These are phyloP conservation scores for Starmerella potacharoeniae DNA, from an alignment of 805 yeast species.

Conservation along the genomic window DNA sequence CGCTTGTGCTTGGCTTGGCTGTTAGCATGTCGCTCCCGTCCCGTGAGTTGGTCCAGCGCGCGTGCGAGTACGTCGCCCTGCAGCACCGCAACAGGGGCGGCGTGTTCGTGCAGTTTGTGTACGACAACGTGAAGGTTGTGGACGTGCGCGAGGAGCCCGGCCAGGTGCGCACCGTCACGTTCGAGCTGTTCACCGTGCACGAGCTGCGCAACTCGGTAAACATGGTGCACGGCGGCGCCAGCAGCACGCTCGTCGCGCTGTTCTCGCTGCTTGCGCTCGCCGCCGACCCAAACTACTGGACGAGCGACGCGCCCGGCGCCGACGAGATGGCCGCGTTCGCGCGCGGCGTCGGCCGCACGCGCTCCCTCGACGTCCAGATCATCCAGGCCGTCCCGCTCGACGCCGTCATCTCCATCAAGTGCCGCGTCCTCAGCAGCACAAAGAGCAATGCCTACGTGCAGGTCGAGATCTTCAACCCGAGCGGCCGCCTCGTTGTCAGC, in stretches of 20 bases:
- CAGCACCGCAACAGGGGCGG: conserved; percentile 5
- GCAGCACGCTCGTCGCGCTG: conserved; percentile 25
- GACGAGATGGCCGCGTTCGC: conserved; percentile 16
- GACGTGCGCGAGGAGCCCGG: conserved; percentile 13
- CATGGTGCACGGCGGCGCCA: conserved; percentile 29
- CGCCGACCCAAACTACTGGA: conserved; percentile 24
- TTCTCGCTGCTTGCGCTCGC: conserved; percentile 22
- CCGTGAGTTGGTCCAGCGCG: conserved; percentile 7
- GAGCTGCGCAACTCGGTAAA: conserved; percentile 21
- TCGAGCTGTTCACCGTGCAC: conserved; percentile 18
- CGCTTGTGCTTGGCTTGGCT: too few relatives aligned
- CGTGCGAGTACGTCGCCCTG: conserved; percentile 7
- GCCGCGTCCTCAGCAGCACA: conserved; percentile 23
- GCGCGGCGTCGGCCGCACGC: conserved; percentile 22
- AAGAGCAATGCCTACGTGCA: conserved; percentile 23
- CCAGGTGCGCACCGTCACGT: conserved; percentile 17
- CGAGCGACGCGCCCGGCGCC: conserved; percentile 9
- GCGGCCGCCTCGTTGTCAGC: conserved; percentile 19
- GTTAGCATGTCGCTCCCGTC: neutral
- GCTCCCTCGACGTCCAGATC: conserved; percentile 25
- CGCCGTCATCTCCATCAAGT: conserved; percentile 17
- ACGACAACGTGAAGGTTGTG: conserved; percentile 11
- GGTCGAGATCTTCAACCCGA: conserved; percentile 17
- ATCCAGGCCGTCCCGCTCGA: conserved; percentile 25
- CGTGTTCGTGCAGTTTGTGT: conserved; percentile 15